Base-by-base conservation (phyloP, 2,329 filamentous ascomycete genomes). In the Chlorencoelia australis region DNA sequence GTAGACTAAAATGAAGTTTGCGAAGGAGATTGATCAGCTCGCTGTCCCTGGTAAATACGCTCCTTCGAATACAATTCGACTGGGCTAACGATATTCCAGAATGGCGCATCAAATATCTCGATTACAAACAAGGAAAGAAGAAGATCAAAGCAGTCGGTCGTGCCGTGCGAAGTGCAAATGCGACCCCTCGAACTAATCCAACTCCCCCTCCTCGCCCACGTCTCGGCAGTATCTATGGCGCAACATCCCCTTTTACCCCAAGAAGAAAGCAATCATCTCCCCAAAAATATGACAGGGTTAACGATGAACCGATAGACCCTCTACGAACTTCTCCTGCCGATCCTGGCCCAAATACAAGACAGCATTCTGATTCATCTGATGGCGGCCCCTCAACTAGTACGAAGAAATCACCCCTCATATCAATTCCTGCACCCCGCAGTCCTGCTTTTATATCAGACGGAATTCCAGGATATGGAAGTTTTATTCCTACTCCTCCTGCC, bases 121-220 rank as follows among this genome's bases (percentile, higher is more conserved):
- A 95, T 62, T 96, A 96, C 69, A 94, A 94, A 70, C 78, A 78
- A 39, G 89, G 87, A 42, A 96, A 96, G 65, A 95, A 95, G 64
- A 81, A 87, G 57, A 71, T 96, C 59, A 96, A 95, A 61, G 78
- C 77, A 39, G 79, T 95, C 35, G 63, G 71, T 16, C 74, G 81
- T 43, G 85, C 86, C 41, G 71, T 91, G 43, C 69, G 73, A 64
- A 62, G 75, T 64, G 59, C 74, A 56, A 65, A 71, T 42, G 59
- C 65, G 40, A 71, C 73, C 0, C 72, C 76, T 7, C 45, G 42
- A 40, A 41, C 47, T 5, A 35, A 41, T 15, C 37, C 30, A 18
- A 40, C 13, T 31, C 43, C 35, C 11, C 40, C 26, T 13, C 16
- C 37, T 21, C 30, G 20, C n/a, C 38, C 39, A 11, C 42, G 35